phyloP scores from a whole-genome alignment of 345 rosid species.

The Pistacia atlantica region DNA sequence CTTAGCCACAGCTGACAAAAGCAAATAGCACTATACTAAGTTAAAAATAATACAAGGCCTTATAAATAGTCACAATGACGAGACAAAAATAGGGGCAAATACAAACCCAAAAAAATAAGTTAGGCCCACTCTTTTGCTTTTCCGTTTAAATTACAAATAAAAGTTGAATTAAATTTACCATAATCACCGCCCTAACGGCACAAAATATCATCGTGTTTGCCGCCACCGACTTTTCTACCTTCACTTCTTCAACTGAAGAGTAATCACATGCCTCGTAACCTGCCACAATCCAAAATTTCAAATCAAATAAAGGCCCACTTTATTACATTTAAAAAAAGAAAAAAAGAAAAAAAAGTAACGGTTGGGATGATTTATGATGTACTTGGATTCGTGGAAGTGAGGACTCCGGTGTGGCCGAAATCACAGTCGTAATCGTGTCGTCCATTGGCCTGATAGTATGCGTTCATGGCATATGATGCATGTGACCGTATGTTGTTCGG shows the following conservation, averaged over 20 bases:
- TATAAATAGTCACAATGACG: too few relatives aligned
- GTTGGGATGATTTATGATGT: neutral
- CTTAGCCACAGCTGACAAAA: too few relatives aligned
- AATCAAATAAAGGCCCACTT: neutral
- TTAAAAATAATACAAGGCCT: too few relatives aligned
- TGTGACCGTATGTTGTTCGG: slow-evolving; percentile 61
- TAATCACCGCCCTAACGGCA: neutral
- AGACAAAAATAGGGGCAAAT: too few relatives aligned
- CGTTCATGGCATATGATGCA: slow-evolving; percentile 71
- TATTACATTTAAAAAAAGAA: neutral
- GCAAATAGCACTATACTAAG: too few relatives aligned
- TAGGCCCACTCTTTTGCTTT: too few relatives aligned
- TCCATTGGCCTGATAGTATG: slow-evolving; percentile 58
- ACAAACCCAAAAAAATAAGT: too few relatives aligned
- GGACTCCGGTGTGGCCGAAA: slow-evolving; percentile 49
- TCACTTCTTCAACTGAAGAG: slow-evolving; percentile 21
- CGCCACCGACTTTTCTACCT: slow-evolving; percentile 30
- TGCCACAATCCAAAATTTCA: slow-evolving; percentile 20
- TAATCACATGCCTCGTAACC: slow-evolving; percentile 54
- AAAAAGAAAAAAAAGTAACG: too few relatives aligned
- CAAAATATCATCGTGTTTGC: slow-evolving; percentile 17
- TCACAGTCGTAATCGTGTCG: slow-evolving; percentile 51
- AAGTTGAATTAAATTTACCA: neutral
- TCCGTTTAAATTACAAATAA: neutral
- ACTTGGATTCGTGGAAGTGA: slow-evolving; percentile 62